Evolutionary conservation across 345 rosid species (phyloP), one percentile per base, ranked within the genome.

Genomic region (Populus ilicifolia): DNA sequence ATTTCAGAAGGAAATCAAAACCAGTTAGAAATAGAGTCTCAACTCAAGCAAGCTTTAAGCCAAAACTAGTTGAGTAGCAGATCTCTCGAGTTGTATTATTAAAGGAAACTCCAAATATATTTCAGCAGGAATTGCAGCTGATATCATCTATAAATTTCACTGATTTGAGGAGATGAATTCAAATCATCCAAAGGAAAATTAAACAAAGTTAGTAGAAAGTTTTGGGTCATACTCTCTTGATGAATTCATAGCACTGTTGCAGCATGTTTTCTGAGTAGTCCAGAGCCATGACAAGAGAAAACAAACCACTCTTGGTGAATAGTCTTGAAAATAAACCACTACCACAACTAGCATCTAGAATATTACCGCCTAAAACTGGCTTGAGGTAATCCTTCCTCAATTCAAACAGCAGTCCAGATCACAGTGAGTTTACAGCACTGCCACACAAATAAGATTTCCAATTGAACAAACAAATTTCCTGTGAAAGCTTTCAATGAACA

Each of bases 201-300:
- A 65, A 29, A 52, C n/a, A 36, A 10, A 14, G 21, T 10, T 16
- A 17, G 75, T 33, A 54, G 44, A 72, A 81, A 67, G 17, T 4
- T 66, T 16, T 41, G 36, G 71, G 33, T 70, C 80, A 21, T 85
- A 94, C 98, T 91, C 95, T 86, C 75, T 88, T 80, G 23, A 89
- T 68, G 73, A 88, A 87, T 25, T 91, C 93, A 50, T 88, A 88
- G 83, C 98, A 94, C 81, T 93, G 95, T 65, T 36, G 69, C 70
- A 93, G 86, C 98, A 94, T 94, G 86, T 86, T 91, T 85, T 93
- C 97, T 1, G 98, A 94, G 86, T 88, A 94, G 77, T 94, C 98
- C 85, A 90, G 88, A 17, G 95, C 97, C 82, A 88, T 67, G 61
- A 93, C 94, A 41, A 63, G 87, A 56, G 97, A 93, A 81, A 94